Evolutionary conservation across 1,284 basidiomycete genomes (phyloP), one percentile per base, ranked within the genome.

Genomic region (Apiotrichum sp.): DNA sequence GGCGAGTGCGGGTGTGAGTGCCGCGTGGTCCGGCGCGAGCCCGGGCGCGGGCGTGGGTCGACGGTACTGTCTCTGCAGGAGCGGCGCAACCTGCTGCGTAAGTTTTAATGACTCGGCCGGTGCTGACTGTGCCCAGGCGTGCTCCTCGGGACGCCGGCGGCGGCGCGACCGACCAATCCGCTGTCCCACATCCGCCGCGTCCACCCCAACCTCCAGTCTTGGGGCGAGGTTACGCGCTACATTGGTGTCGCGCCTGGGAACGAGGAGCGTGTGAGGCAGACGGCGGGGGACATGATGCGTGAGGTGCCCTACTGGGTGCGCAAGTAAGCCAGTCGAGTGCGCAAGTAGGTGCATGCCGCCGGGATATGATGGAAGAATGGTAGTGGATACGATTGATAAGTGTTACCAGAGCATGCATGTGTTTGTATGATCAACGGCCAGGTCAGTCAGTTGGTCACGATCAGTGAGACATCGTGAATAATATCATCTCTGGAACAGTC

Each of bases 181-280:
- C 13, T 47, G 14, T 4, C 36, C 31, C 58, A 59, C 31, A 54
- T 56, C 49, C 31, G n/a, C 6, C 7, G 9, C 0, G 39, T 55
- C 29, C 10, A 16, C 6, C 16, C 45, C 16, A 14, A 22, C 22
- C 41, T 59, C 5, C 1, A 4, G 2, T 9, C 34, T 7, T 59
- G 58, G 58, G 35, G 41, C 41, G 45, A 50, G 4, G 52, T 59
- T 8, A 45, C 49, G 35, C 32, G 14, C 2, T 36, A 42, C n/a
- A 46, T 59, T 2, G 52, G 52, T 13, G 58, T 52, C 3, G 7
- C 10, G 8, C 51, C 34, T n/a, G 44, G 22, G 11, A 55, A 59
- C 16, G 35, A 39, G 4, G 58, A 59, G 53, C 52, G 59, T 6
- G 55, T 61, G 36, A 49, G 59, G 3, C 50, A 52, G 22, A n/a